Evolutionary conservation across 2,329 filamentous ascomycete genomes (phyloP).

Genomic region (Purpureocillium lavendulum): DNA sequence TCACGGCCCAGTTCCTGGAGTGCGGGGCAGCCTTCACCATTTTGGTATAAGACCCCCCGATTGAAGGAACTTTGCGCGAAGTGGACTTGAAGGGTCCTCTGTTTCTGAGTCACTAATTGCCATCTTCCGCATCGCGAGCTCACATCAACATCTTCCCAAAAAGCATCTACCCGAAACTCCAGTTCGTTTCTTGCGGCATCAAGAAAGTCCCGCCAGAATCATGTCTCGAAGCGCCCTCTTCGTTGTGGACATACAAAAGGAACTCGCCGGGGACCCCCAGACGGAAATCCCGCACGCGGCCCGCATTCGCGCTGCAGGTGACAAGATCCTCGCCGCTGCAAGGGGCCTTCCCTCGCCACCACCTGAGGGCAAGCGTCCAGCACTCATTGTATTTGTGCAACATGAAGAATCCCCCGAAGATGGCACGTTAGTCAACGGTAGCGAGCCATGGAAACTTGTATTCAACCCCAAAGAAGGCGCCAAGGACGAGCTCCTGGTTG

Average conservation of each 20-base stretch:
- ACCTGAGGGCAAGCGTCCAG: neutral
- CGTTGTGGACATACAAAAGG: constrained; percentile 24
- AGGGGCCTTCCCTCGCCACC: constrained; percentile 7
- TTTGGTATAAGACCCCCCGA: too few species aligned
- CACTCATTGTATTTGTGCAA: constrained; percentile 19
- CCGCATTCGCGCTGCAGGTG: constrained; percentile 12
- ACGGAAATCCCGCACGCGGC: constrained; percentile 17
- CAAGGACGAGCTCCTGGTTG: constrained; percentile 14
- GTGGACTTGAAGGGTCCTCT: too few species aligned
- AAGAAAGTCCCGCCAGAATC: too few species aligned
- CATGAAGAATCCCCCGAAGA: constrained; percentile 17
- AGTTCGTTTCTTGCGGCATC: too few species aligned
- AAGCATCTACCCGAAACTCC: too few species aligned
- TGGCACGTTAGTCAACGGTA: constrained; percentile 13
- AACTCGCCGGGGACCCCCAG: constrained; percentile 14
- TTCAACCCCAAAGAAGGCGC: constrained; percentile 15
- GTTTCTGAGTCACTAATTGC: too few species aligned
- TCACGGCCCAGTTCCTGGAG: too few species aligned
- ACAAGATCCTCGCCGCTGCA: constrained; percentile 13
- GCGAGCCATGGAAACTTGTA: constrained; percentile 18
- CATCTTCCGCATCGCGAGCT: too few species aligned
- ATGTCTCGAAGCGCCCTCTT: constrained; percentile 15
- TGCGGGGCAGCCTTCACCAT: too few species aligned
- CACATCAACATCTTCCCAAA: too few species aligned
- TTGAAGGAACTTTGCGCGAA: too few species aligned